Conservation (phyloP, 2,329 filamentous ascomycete species). For the Penicillium psychrosexuale region DNA sequence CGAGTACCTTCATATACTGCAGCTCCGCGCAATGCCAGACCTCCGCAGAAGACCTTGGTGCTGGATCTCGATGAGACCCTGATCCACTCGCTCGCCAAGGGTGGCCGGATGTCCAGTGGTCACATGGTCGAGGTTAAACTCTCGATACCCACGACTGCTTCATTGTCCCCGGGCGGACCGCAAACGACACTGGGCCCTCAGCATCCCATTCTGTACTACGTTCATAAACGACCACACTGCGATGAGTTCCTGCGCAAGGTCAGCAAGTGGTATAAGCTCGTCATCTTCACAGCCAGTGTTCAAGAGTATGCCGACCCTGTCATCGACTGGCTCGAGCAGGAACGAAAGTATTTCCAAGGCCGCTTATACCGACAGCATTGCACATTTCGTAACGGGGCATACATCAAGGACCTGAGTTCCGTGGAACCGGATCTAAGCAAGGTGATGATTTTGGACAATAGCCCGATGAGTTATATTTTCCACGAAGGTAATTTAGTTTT, state of each 20-base stretch:
- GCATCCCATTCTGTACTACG: constrained; percentile 96
- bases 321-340: constrained; percentile 96
- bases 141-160: constrained; percentile 40
- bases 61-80: constrained; percentile 95
- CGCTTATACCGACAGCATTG: constrained; percentile 97
- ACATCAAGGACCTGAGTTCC: constrained; percentile 95
- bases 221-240: constrained; percentile 94
- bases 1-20: constrained; percentile 82
- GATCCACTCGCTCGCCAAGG: constrained; percentile 97
- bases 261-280: constrained; percentile 96
- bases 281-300: constrained; percentile 94
- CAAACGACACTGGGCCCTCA: constrained; percentile 71
- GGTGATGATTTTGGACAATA: constrained; percentile 99
- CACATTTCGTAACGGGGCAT: constrained; percentile 90
- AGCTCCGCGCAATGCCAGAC: constrained; percentile 40
- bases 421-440: constrained; percentile 96
- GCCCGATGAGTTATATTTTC: constrained; percentile 96
- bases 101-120: constrained; percentile 88
- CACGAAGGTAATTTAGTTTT: constrained; percentile 69
- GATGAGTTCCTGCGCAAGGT: constrained; percentile 94
- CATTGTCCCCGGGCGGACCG: constrained; percentile 50
- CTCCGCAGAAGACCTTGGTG: constrained; percentile 86
- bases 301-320: constrained; percentile 98
- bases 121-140: constrained; percentile 99
- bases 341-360: constrained; percentile 92